Base-by-base conservation (phyloP, 495 filamentous ascomycete species). In the Hypoxylon rickii region DNA sequence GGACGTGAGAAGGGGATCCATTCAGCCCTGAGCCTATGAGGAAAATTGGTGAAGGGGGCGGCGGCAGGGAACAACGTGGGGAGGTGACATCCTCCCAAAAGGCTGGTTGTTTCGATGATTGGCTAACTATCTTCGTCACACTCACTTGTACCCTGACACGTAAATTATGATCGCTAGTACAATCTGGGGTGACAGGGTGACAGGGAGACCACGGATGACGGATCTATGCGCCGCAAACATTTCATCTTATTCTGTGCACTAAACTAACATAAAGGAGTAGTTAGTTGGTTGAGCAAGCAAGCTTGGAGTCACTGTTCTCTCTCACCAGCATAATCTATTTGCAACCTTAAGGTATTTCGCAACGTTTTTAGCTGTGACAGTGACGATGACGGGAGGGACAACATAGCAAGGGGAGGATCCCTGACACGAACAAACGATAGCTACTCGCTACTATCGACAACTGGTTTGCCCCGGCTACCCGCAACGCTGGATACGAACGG, bases 141-240 rank as follows among this genome's bases (percentile, higher is more conserved):
- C 39, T 40, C 29, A 32, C 18, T 7, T 22, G 40, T 24, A 44
- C 37, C 48, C 21, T 22, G 21, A 22, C 31, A 20, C 37, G 37
- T 10, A 59, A 48, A 52, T 52, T 47, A 47, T 0, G 43, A 52
- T 47, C 34, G 48, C 37, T 59, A 19, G 26, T 34, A n/a, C 33
- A 22, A 37, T 51, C 55, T 46, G 21, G 33, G 18, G 26, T 8
- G 32, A 34, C 32, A 34, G 7, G 7, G 12, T 3, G 32, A 34
- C 32, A 13, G n/a, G 24, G 45, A 5, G 26, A 21, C 50, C 33
- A 32, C 21, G 22, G n/a, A 19, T 41, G 15, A 40, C n/a, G 19
- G 17, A 39, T 40, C 34, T 46, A 36, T n/a, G n/a, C 33, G 12
- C 48, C 31, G 20, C 21, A 29, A 36, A 46, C 19, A 45, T 29